Conservation (phyloP, 1,284 basidiomycete genomes). For the Schizopora paradoxa region DNA sequence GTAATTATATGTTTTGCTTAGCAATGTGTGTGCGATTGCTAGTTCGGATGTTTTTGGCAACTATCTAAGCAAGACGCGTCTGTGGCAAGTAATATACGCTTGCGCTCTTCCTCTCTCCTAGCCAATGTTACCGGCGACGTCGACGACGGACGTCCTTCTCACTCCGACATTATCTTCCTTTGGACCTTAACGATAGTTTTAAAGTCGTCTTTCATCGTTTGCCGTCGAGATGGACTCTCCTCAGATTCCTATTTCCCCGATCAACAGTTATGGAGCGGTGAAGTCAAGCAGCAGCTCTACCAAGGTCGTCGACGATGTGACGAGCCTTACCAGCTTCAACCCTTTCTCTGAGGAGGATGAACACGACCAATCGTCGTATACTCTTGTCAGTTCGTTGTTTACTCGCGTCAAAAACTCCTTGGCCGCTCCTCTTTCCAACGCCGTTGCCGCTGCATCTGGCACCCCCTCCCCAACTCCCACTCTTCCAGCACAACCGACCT, state of each 20-base stretch:
- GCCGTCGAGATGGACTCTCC: conserved; percentile 27
- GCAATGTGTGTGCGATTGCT: too few relatives aligned
- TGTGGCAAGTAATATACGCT: too few relatives aligned
- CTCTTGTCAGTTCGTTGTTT: conserved; percentile 69
- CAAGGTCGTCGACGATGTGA: conserved; percentile 56
- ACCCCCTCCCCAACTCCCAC: conserved; percentile 25
- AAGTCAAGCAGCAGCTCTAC: conserved; percentile 53
- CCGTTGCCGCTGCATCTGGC: conserved; percentile 35
- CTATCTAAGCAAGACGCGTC: too few relatives aligned
- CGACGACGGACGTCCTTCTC: too few relatives aligned
- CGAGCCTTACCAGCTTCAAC: conserved; percentile 74
- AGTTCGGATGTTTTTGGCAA: too few relatives aligned
- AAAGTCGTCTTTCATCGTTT: too few relatives aligned
- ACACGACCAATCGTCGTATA: conserved; percentile 76
- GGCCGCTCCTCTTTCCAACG: conserved; percentile 53
- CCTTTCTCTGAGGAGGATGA: conserved; percentile 85
- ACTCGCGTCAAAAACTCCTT: conserved; percentile 74
- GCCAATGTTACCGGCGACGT: too few relatives aligned
- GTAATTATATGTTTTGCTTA: too few relatives aligned
- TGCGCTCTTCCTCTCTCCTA: too few relatives aligned
- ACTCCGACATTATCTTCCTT: too few relatives aligned
- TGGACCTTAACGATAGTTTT: too few relatives aligned
- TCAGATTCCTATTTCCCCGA: conserved; percentile 19
- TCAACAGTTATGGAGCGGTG: conserved; percentile 39
- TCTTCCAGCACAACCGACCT: conserved; percentile 17